Percentiles rank a stretch among this genome's conserved stretches.
These are phyloP conservation scores for Monoraphidium neglectum DNA, from an alignment of 139 green algal genomes.

Conservation along the genomic window DNA sequence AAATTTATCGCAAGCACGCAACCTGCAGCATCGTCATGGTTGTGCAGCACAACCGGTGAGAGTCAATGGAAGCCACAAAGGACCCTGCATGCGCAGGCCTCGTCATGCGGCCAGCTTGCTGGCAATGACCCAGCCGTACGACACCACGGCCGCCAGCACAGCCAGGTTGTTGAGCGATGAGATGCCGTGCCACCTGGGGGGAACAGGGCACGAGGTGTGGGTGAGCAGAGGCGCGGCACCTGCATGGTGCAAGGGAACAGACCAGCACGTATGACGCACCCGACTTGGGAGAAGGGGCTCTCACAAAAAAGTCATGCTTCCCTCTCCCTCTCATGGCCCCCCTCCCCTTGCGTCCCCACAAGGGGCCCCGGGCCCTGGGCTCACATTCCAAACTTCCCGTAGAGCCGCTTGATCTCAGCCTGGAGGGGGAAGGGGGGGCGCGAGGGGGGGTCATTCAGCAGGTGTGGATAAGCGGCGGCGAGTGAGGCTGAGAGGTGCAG, in stretches of 20 bases:
- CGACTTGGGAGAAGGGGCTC: not conserved
- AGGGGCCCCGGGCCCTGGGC: not conserved
- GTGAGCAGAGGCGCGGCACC: not conserved
- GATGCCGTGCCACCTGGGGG: slow-evolving; percentile 19
- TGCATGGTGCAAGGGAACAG: not conserved
- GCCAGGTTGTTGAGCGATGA: slow-evolving; percentile 18
- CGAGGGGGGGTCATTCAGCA: too few species aligned
- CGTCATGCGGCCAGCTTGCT: slow-evolving; percentile 9
- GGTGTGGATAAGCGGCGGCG: too few species aligned
- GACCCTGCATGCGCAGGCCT: too few species aligned
- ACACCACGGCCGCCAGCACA: slow-evolving; percentile 18
- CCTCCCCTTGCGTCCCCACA: not conserved
- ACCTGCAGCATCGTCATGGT: too few species aligned
- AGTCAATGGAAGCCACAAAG: too few species aligned
- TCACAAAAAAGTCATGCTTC: not conserved
- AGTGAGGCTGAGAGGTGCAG: too few species aligned
- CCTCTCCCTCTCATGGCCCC: not conserved
- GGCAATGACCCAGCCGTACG: slow-evolving; percentile 29
- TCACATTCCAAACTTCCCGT: slow-evolving; percentile 39
- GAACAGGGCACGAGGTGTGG: not conserved
- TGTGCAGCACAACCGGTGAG: too few species aligned
- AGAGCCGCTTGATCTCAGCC: slow-evolving; percentile 32
- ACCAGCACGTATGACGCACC: too few species aligned
- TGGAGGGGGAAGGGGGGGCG: too few species aligned
- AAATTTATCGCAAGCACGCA: too few species aligned